These are phyloP conservation scores for Larix kaempferi DNA, from an alignment of 75 land plant species.

Conservation along the genomic window DNA sequence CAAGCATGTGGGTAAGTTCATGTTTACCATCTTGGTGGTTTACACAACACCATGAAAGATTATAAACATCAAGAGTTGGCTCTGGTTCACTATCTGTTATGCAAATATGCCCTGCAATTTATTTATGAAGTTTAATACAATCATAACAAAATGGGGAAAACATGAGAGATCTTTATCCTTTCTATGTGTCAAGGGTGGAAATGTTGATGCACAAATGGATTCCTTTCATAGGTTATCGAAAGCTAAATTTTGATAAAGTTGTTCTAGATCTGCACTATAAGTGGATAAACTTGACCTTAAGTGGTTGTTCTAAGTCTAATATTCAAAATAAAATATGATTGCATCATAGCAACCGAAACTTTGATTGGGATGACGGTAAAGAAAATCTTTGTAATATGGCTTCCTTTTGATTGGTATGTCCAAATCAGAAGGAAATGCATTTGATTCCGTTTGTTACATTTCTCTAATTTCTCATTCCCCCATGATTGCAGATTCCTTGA, in stretches of 20 bases:
- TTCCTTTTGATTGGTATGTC: neutral
- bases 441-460: neutral
- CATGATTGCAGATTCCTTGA: conserved; percentile 71
- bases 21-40: neutral
- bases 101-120: neutral
- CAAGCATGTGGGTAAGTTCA: conserved; percentile 32
- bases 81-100: neutral
- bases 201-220: neutral
- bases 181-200: neutral
- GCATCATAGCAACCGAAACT: neutral
- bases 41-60: too few relatives aligned
- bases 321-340: neutral
- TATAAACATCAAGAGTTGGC: neutral
- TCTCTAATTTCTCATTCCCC: neutral
- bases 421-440: neutral
- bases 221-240: neutral
- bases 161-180: neutral
- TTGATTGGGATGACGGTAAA: neutral
- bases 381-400: neutral
- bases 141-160: neutral
- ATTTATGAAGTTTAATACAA: neutral
- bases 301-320: neutral
- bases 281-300: neutral
- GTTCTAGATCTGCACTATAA: too few relatives aligned
- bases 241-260: neutral